Evolutionary conservation across 805 yeast genomes (phyloP), one percentile per base, ranked within the genome.

Genomic region (Yarrowia sp.): DNA sequence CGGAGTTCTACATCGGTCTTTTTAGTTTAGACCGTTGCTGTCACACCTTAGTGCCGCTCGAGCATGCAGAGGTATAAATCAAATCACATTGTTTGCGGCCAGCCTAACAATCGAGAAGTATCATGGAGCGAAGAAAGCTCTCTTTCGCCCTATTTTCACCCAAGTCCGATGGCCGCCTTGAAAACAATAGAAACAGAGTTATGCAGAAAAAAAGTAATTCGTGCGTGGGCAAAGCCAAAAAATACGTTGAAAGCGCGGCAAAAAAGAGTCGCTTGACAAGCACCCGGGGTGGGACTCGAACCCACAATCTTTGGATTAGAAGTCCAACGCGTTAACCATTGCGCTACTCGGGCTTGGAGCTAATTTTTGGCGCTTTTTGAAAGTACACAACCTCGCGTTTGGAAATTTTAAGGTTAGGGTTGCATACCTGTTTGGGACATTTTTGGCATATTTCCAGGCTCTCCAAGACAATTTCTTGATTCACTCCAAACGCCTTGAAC

Each of bases 281-380:
- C 31, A 65, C 63, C 62, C 71, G 72, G 61, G 65, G 69, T 29
- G 63, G 55, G 35, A 73, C 71, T 14, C 74, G 76, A 27, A 68
- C 66, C 31, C 71, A 72, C 35, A 67, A 68, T 22, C 66, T 65
- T 6, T 65, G 62, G 32, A 73, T 41, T 39, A 63, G 65, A 63
- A 63, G 56, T 63, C 33, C 66, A 62, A 55, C 68, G 70, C 16
- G 61, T 58, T 18, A 69, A 65, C 60, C 67, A 69, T 61, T 69
- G 70, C 41, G 67, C 64, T 14, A 66, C 51, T 31, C 64, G 62
- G 63, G 67, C 47, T n/a, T 19, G 14, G 19, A n/a, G 33, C 21
- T 25, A 47, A 47, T 8, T 31, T 21, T 32, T 0, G 6, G 6
- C 2, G 2, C n/a, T 1, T 2, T 19, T 21, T 47, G 29, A 10